Evolutionary conservation across 768 basidiomycete species (phyloP).

Genomic region (Calocera viscosa): DNA sequence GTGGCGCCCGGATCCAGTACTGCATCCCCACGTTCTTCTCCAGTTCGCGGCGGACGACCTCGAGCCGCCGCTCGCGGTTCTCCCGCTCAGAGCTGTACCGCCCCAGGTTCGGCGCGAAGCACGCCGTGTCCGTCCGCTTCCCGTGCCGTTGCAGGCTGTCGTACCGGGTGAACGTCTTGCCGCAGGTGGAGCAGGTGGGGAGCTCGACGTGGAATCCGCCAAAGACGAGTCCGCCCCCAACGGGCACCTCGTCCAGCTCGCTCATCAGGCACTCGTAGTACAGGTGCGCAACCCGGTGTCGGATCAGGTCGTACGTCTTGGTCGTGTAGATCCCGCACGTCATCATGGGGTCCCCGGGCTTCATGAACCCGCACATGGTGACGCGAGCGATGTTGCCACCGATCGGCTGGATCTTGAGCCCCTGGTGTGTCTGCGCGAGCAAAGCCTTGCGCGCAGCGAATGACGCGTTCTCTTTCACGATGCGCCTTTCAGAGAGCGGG

Average conservation of each 20-base stretch:
- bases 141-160: conserved; percentile 5
- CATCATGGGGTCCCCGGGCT: neutral
- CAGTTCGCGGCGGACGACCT: neutral
- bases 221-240: neutral
- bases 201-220: conserved; percentile 8
- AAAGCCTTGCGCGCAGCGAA: neutral
- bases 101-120: neutral
- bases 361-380: conserved; percentile 4
- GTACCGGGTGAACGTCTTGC: neutral
- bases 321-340: conserved; percentile 5
- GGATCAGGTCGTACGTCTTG: conserved; percentile 6
- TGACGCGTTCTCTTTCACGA: neutral
- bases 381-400: neutral
- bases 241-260: neutral
- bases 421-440: conserved; percentile 1
- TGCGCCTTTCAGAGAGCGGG: neutral
- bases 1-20: neutral
- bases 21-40: conserved; percentile 4
- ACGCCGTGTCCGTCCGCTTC: conserved; percentile 1
- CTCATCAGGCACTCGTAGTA: neutral
- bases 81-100: neutral
- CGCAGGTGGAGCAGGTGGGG: neutral
- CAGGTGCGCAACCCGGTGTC: neutral
- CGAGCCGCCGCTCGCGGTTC: neutral
- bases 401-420: conserved; percentile 5